Percentiles rank a stretch among this genome's conserved stretches.
Conservation (phyloP, 176 grass and related monocot species). For the Phragmites australis region DNA sequence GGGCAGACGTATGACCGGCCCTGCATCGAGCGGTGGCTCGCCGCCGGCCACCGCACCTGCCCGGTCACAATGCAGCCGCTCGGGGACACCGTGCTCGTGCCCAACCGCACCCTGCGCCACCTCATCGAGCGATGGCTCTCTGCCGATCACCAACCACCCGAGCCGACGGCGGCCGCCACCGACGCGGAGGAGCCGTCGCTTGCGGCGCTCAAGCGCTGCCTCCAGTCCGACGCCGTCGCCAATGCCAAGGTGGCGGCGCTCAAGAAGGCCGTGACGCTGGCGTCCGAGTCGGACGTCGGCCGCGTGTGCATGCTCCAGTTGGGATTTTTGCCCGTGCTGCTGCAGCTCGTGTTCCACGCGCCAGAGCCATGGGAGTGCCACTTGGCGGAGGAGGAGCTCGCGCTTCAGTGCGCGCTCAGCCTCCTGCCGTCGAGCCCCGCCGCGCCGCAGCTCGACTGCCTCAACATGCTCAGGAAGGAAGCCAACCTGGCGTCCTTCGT, state of each 20-base stretch:
- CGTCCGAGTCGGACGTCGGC: conserved; percentile 76
- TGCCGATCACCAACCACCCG: conserved; percentile 22
- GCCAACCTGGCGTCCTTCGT: conserved; percentile 51
- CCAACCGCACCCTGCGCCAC: conserved; percentile 86
- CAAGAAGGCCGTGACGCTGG: conserved; percentile 47
- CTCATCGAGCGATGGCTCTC: conserved; percentile 84
- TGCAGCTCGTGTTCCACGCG: conserved; percentile 61
- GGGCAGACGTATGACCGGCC: conserved; percentile 89
- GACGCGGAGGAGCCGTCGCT: conserved; percentile 55
- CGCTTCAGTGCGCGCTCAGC: conserved; percentile 67
- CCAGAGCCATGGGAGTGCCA: background rate
- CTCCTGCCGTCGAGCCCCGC: conserved; percentile 39
- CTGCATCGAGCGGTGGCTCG: conserved; percentile 84
- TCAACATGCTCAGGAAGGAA: conserved; percentile 67
- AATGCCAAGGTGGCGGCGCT: conserved; percentile 45
- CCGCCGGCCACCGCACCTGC: conserved; percentile 82
- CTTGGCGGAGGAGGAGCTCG: conserved; percentile 36
- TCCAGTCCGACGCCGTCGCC: background rate
- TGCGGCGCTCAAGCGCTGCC: conserved; percentile 40
- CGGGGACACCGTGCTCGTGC: conserved; percentile 67
- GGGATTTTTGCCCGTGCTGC: conserved; percentile 65
- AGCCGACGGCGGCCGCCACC: background rate
- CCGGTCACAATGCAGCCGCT: conserved; percentile 96
- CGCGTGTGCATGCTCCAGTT: conserved; percentile 73
- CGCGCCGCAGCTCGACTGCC: conserved; percentile 53